Base-by-base conservation (phyloP, 192 early-diverging fungal species). In the Rhizophagus clarus region DNA sequence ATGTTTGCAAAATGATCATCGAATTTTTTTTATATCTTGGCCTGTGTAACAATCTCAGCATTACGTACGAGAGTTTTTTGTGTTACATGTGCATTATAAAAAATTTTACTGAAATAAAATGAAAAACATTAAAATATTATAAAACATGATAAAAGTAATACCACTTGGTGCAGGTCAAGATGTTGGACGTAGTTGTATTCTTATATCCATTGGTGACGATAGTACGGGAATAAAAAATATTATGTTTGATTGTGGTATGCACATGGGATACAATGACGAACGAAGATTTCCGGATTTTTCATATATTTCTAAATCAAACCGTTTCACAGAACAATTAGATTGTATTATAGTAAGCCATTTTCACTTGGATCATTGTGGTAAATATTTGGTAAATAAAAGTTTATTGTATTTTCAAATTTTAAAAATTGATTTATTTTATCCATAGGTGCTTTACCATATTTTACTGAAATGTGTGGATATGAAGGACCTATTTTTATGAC, bases 401-500 rank as follows among this genome's bases (percentile, higher is more conserved):
- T 42, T 1, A 45, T 72, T 72, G 3, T 56, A 10, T 29, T n/a
- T 28, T 47, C 17, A 47, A 26, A 20, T 72, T 9, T 72, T n/a
- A n/a, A 3, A 24, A n/a, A 42, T 49, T 73, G 4, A 73, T 72
- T 29, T 14, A 42, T n/a, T 7, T 72, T 60, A 34, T 69, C 6
- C 60, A 31, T 42, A 76, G 75, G 75, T 24, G 96, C 97, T 1
- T 84, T 99, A 17, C 96, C 98, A 0, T 94, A 94, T 82, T 97
- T 99, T 80, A 98, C 96, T 15, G 97, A 99, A 84, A 92, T 94
- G 84, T 92, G 91, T 84, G 97, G 96, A 2, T 99, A 97, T 84
- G 90, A 94, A 71, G 98, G 98, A 9, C 97, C 97, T 7, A 95
- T 99, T 20, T 98, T 95, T 88, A 99, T 99, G 98, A 97, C 98